Evolutionary conservation across 306 rosid species (phyloP).

Genomic region (Corylus heterophylla): DNA sequence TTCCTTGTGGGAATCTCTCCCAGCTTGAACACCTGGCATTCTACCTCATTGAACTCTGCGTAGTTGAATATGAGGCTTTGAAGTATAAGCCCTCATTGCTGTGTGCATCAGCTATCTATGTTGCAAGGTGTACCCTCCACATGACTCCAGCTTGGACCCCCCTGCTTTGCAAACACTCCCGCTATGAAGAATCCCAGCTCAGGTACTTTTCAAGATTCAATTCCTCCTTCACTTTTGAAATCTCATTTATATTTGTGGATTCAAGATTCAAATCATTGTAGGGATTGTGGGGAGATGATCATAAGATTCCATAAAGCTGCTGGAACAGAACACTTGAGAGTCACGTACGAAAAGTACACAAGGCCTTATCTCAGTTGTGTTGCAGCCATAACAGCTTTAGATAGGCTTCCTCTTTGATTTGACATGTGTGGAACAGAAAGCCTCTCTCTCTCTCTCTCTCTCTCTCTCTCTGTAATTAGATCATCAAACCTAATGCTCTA

Average conservation of each 20-base stretch:
- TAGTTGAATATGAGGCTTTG: slow-evolving; percentile 76
- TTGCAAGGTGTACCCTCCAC: slow-evolving; percentile 74
- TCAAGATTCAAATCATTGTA: slow-evolving; percentile 14
- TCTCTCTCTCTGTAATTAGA: background rate
- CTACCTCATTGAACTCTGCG: slow-evolving; percentile 67
- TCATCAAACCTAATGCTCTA: background rate
- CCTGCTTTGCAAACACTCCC: slow-evolving; percentile 68
- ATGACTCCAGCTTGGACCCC: slow-evolving; percentile 75
- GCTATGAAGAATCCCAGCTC: slow-evolving; percentile 62
- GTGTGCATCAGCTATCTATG: slow-evolving; percentile 87
- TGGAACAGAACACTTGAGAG: slow-evolving; percentile 51
- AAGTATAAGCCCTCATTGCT: slow-evolving; percentile 77
- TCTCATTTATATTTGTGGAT: background rate
- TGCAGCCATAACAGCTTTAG: slow-evolving; percentile 64
- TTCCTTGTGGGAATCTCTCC: slow-evolving; percentile 18
- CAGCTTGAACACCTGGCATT: slow-evolving; percentile 85
- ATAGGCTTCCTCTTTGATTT: slow-evolving; percentile 59
- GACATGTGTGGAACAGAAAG: background rate
- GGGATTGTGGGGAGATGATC: slow-evolving; percentile 75
- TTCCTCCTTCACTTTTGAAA: background rate
- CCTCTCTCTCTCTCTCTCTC: background rate
- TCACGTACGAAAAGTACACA: slow-evolving; percentile 64
- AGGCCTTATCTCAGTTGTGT: slow-evolving; percentile 49
- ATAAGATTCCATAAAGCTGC: slow-evolving; percentile 73
- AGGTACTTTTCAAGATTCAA: slow-evolving; percentile 41